phyloP scores from a whole-genome alignment of 2,329 filamentous ascomycete genomes.

The Ophiocordyceps australis region DNA sequence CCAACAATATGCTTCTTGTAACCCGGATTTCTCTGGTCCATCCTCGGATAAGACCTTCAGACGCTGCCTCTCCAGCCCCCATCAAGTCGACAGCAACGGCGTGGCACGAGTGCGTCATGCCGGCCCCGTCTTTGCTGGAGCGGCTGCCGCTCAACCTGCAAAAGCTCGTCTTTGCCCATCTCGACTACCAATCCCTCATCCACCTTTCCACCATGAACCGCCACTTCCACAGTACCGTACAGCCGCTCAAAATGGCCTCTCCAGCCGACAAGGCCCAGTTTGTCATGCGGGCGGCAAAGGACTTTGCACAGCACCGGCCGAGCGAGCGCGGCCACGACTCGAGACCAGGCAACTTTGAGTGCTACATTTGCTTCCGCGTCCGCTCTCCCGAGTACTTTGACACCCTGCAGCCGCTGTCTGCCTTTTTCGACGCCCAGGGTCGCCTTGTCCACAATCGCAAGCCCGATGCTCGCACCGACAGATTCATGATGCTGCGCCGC shows the following conservation, averaged over 20 bases:
- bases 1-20: too few species aligned
- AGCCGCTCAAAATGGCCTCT: conserved; percentile 16
- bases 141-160: conserved; percentile 15
- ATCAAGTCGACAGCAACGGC: background rate
- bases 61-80: background rate
- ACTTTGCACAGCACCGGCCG: conserved; percentile 20
- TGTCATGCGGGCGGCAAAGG: conserved; percentile 20
- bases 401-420: conserved; percentile 13
- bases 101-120: conserved; percentile 3
- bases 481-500: conserved; percentile 14
- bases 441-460: conserved; percentile 11
- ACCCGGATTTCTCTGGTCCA: too few species aligned
- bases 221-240: conserved; percentile 13
- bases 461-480: conserved; percentile 9
- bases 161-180: conserved; percentile 12
- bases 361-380: conserved; percentile 22
- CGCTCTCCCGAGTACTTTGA: conserved; percentile 19
- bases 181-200: conserved; percentile 23
- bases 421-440: conserved; percentile 13
- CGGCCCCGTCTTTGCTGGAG: conserved; percentile 13
- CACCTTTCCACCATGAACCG: conserved; percentile 17
- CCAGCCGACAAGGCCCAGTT: conserved; percentile 18
- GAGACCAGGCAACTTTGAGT: conserved; percentile 21
- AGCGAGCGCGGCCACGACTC: conserved; percentile 16
- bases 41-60: too few species aligned